Evolutionary conservation across 768 basidiomycete species (phyloP).

Genomic region (Tylopilus cervinicoccineus): DNA sequence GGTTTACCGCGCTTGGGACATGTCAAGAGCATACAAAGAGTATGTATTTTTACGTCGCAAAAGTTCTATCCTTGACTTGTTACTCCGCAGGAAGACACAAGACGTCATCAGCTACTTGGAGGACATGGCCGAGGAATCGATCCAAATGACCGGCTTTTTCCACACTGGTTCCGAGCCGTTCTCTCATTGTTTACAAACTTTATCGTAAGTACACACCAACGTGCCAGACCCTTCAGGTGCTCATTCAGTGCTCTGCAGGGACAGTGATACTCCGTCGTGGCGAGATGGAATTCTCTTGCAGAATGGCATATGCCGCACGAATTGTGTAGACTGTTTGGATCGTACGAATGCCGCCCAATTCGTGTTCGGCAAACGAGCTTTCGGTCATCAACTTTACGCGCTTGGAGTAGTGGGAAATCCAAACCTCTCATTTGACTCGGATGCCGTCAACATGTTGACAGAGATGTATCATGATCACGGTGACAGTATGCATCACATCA

Average conservation of each 20-base stretch:
- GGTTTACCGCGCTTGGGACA: conserved; percentile 94
- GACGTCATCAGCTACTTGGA: conserved; percentile 95
- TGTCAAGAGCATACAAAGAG: conserved; percentile 94
- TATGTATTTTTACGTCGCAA: conserved; percentile 30
- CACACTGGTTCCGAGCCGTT: conserved; percentile 89
- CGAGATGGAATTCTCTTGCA: conserved; percentile 74
- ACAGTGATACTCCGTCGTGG: conserved; percentile 38
- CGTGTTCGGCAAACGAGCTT: conserved; percentile 90
- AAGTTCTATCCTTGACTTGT: not conserved
- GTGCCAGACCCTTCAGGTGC: not conserved
- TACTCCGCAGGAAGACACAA: conserved; percentile 69
- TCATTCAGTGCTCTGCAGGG: conserved; percentile 17
- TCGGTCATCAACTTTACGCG: conserved; percentile 94
- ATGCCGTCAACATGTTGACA: conserved; percentile 93
- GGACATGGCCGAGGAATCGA: conserved; percentile 90
- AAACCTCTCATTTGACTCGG: conserved; percentile 85
- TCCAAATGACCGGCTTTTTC: conserved; percentile 91
- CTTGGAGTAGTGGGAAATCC: conserved; percentile 86
- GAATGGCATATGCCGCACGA: conserved; percentile 88
- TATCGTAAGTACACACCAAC: conserved; percentile 26
- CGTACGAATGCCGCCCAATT: conserved; percentile 97
- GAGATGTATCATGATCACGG: conserved; percentile 99
- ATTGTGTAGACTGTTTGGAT: conserved; percentile 97
- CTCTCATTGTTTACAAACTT: conserved; percentile 56
- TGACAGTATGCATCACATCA: conserved; percentile 59